Base-by-base conservation (phyloP, 768 basidiomycete genomes). In the Epithele typhae region DNA sequence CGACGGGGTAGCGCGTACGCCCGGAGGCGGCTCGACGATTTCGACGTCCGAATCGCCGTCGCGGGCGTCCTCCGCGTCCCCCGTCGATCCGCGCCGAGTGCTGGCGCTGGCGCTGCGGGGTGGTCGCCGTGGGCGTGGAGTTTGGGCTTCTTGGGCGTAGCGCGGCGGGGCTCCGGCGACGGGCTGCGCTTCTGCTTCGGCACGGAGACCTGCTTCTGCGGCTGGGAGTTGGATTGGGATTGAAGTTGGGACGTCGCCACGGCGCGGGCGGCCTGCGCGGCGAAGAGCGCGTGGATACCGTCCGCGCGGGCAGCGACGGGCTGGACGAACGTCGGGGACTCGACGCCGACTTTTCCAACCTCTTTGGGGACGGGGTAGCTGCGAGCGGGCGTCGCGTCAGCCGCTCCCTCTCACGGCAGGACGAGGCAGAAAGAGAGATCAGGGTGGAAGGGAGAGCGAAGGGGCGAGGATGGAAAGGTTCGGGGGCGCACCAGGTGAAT, bases 301-400 rank as follows among this genome's bases (percentile, higher is more conserved):
- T 94, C 93, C 57, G 86, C 86, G 18, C 93, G 78, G 37, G 76
- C 71, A 8, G 81, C 69, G 17, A 96, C 67, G 0, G 94, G 92
- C 56, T 90, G 74, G 43, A 96, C 82, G 62, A 88, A 96, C 0
- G 81, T 76, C 0, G 87, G 66, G 1, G 87, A 92, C 58, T 98
- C 87, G 7, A 71, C 81, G 7, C 91, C 90, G 3, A 97, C 87
- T 65, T 87, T 94, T 0, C 93, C 94, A 0, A 96, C 82, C 69
- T 96, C 94, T 54, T 79, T 80, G 0, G 90, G 90, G 0, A 96
- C 94, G 47, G 78, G 79, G 60, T 94, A 96, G 59, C 92, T 94
- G 52, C 44, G 37, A 24, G 14, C n/a, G n/a, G n/a, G n/a, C n/a
- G n/a, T n/a, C n/a, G n/a, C 25, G 19, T 30, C 40, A 18, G 22